A percentile compares a stretch with the other conserved stretches of the same genome.
Evolutionary conservation across 495 filamentous ascomycete species (phyloP).

Genomic region (Aspergillus homomorphus): DNA sequence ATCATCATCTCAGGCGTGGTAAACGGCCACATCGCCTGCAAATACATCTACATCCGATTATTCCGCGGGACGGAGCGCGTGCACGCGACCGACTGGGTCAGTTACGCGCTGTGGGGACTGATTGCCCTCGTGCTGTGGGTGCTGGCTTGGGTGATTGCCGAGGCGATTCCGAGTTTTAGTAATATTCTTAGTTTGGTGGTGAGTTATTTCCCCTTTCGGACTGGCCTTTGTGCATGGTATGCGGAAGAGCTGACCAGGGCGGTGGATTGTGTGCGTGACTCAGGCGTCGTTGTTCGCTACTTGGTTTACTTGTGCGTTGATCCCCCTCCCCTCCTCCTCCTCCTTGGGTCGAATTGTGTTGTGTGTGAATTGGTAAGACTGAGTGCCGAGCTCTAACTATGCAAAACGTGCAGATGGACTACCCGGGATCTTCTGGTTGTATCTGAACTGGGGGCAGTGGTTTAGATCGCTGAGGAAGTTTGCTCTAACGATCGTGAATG

Average conservation of each 20-base stretch:
- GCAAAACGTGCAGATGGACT: constrained; percentile 23
- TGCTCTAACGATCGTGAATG: constrained; percentile 30
- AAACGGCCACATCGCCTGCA: constrained; percentile 51
- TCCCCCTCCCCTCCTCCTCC: background rate
- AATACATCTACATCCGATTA: constrained; percentile 57
- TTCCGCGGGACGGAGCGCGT: constrained; percentile 46
- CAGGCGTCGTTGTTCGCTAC: constrained; percentile 20
- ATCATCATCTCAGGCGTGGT: constrained; percentile 54
- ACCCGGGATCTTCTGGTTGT: constrained; percentile 39
- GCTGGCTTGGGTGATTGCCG: constrained; percentile 60
- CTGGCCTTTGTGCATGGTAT: background rate
- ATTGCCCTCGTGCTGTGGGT: constrained; percentile 52
- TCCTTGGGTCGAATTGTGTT: too few relatives aligned
- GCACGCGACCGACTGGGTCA: constrained; percentile 45
- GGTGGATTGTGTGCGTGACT: too few relatives aligned
- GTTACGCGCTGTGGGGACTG: constrained; percentile 43
- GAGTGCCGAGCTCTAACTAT: background rate
- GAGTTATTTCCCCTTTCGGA: background rate
- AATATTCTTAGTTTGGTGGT: constrained; percentile 46
- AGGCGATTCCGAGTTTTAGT: constrained; percentile 62
- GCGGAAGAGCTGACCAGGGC: too few relatives aligned
- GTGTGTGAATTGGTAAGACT: background rate
- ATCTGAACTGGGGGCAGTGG: constrained; percentile 34
- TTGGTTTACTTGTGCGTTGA: constrained; percentile 24
- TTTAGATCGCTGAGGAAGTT: constrained; percentile 23